These are phyloP conservation scores for Thymus quinquecostatus DNA, from an alignment of 257 asterid genomes.

Conservation along the genomic window DNA sequence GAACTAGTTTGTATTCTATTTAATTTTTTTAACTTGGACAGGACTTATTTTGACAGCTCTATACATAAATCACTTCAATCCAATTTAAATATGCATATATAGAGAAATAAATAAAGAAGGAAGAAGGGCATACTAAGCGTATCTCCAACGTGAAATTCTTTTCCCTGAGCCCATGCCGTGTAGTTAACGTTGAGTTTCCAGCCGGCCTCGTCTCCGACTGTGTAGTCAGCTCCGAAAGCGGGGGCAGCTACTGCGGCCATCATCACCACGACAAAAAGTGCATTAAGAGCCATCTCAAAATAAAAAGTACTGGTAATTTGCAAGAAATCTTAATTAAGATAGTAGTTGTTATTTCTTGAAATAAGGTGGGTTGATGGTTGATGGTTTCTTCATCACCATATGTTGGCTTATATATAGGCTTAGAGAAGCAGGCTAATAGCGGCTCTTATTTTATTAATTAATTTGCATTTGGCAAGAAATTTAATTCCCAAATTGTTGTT, in stretches of 20 bases:
- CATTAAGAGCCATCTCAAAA: slow-evolving; percentile 34
- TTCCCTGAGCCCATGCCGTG: slow-evolving; percentile 47
- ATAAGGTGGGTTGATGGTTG: neutral
- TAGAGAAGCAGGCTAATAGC: neutral
- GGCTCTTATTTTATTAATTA: too few species aligned
- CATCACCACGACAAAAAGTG: slow-evolving; percentile 24
- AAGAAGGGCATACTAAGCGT: slow-evolving; percentile 32
- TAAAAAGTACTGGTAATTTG: neutral
- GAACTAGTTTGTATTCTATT: too few species aligned
- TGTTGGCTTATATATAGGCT: slow-evolving; percentile 3
- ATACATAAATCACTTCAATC: too few species aligned
- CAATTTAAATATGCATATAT: too few species aligned
- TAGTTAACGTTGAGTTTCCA: slow-evolving; percentile 43
- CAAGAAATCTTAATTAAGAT: too few species aligned
- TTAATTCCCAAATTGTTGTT: neutral
- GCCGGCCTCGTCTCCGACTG: slow-evolving; percentile 49
- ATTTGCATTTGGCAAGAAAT: too few species aligned
- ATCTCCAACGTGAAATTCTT: slow-evolving; percentile 49
- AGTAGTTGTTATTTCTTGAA: neutral
- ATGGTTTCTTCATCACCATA: neutral
- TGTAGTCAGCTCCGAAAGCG: slow-evolving; percentile 37
- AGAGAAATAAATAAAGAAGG: neutral
- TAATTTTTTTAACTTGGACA: too few species aligned
- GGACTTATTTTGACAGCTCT: too few species aligned
- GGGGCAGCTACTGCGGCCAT: slow-evolving; percentile 32